phyloP scores from a whole-genome alignment of 2,329 filamentous ascomycete species.

The Pseudogymnoascus sp. region DNA sequence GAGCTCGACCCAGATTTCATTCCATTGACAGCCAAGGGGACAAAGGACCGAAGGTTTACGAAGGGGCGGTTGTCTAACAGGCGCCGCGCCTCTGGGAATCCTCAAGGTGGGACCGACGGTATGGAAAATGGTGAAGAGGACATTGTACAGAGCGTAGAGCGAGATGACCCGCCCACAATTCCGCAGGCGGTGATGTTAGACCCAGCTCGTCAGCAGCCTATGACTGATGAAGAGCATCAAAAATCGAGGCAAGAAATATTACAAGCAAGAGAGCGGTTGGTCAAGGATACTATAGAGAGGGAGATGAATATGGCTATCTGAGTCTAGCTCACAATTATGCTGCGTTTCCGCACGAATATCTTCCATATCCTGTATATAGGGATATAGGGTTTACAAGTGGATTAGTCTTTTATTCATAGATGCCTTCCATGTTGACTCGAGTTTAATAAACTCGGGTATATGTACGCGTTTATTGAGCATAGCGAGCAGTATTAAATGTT shows the following conservation, averaged over 20 bases:
- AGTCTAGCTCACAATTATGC: not conserved
- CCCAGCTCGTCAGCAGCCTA: not conserved
- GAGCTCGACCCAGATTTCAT: constrained; percentile 3
- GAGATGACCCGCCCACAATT: not conserved
- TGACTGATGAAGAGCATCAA: not conserved
- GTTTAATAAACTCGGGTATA: not conserved
- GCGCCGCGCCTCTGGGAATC: not conserved
- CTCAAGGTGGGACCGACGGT: not conserved
- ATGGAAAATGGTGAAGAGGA: not conserved
- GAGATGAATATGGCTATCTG: constrained; percentile 16
- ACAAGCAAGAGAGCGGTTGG: constrained; percentile 15
- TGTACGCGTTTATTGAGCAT: not conserved
- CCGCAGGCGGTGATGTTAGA: not conserved
- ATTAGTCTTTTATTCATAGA: not conserved
- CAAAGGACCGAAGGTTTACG: not conserved
- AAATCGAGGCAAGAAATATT: not conserved
- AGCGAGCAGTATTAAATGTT: not conserved
- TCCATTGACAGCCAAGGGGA: constrained; percentile 8
- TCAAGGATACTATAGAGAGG: constrained; percentile 18
- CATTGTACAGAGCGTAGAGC: not conserved
- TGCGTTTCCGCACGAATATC: not conserved
- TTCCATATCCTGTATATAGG: not conserved
- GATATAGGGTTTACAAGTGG: too few species aligned
- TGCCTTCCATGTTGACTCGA: not conserved
- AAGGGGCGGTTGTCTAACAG: not conserved